Evolutionary conservation across 495 filamentous ascomycete genomes (phyloP).

Genomic region (Neurospora sp.): DNA sequence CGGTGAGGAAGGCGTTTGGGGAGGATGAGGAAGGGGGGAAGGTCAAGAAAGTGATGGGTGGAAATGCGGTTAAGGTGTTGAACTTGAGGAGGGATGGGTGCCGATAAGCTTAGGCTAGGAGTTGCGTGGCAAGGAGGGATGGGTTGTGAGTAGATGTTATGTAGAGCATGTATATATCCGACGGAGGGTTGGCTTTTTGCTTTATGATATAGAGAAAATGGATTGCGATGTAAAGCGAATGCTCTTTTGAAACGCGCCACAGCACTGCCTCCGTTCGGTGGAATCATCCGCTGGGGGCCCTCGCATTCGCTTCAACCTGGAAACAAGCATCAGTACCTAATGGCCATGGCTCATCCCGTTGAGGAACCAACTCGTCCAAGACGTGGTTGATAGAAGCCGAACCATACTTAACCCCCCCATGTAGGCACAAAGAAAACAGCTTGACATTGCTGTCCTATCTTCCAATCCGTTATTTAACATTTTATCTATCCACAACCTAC

Average conservation of each 20-base stretch:
- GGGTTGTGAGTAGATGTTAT: neutral
- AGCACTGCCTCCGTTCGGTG: neutral
- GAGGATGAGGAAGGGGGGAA: constrained; percentile 31
- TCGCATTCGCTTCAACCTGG: neutral
- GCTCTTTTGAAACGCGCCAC: neutral
- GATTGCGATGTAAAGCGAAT: neutral
- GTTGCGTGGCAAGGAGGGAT: neutral
- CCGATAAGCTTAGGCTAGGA: neutral
- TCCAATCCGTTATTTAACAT: neutral
- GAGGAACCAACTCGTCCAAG: neutral
- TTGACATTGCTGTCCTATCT: neutral
- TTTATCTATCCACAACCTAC: neutral
- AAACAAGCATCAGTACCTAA: neutral
- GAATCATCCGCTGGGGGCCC: neutral
- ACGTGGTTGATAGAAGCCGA: neutral
- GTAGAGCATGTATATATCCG: neutral
- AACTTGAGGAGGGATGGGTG: constrained; percentile 24
- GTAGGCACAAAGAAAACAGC: neutral
- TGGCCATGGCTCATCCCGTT: neutral
- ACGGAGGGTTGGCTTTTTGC: neutral
- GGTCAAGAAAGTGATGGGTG: constrained; percentile 49
- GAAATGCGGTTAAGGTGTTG: constrained; percentile 58
- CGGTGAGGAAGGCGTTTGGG: constrained; percentile 52
- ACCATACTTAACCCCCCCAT: neutral
- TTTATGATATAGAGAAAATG: neutral